A percentile compares a stretch with the other conserved stretches of the same genome.
Evolutionary conservation across 495 filamentous ascomycete species (phyloP).

Genomic region (Lasiosphaeria ovina): DNA sequence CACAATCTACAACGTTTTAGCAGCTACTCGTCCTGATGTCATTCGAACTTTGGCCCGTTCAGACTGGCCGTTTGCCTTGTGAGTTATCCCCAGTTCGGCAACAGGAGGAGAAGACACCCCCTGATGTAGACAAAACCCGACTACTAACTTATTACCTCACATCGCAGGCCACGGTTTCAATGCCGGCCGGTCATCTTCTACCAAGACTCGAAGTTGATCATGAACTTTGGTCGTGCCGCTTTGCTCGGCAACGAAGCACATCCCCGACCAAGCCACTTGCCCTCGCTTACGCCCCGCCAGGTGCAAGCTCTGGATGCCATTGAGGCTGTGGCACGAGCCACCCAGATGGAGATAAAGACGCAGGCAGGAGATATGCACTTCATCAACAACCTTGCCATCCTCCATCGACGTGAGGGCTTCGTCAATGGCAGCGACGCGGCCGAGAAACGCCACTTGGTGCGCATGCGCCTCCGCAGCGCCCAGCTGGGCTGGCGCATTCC

Average conservation of each 20-base stretch:
- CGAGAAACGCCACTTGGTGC: constrained; percentile 49
- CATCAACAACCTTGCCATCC: constrained; percentile 69
- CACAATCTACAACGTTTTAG: constrained; percentile 64
- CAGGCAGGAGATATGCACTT: constrained; percentile 69
- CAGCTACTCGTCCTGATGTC: constrained; percentile 59
- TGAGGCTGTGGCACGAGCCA: constrained; percentile 57
- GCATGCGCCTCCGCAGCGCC: constrained; percentile 50
- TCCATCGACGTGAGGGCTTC: constrained; percentile 66
- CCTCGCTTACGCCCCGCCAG: constrained; percentile 55
- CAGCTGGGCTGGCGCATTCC: constrained; percentile 47
- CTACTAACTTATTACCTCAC: not conserved
- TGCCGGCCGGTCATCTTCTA: constrained; percentile 59
- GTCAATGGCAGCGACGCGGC: constrained; percentile 43
- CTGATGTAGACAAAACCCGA: constrained; percentile 9
- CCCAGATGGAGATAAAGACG: constrained; percentile 51
- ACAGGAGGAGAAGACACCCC: too few relatives aligned
- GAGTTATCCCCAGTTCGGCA: constrained; percentile 23
- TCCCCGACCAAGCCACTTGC: constrained; percentile 53
- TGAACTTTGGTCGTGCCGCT: constrained; percentile 60
- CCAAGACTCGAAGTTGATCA: constrained; percentile 51
- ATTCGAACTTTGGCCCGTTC: constrained; percentile 55
- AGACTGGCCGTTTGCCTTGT: constrained; percentile 66
- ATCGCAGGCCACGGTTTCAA: constrained; percentile 47
- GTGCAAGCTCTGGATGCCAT: constrained; percentile 62
- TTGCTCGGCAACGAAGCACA: constrained; percentile 56